phyloP scores from a whole-genome alignment of 2,329 filamentous ascomycete species.

The Calonectria multiphialidica region DNA sequence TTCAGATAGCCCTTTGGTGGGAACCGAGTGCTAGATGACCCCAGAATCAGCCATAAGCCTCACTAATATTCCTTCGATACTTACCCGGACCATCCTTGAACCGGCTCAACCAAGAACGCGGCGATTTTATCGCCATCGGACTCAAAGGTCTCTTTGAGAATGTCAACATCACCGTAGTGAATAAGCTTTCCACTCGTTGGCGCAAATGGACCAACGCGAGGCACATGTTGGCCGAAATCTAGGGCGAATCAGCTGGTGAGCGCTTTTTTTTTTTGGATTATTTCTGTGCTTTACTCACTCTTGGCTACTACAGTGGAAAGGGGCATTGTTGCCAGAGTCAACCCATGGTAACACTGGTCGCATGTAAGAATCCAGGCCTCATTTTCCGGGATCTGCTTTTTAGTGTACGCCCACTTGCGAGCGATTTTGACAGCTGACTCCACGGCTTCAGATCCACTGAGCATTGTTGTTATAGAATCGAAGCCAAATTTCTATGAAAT shows the following conservation, averaged over 20 bases:
- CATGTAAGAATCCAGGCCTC: conserved; percentile 17
- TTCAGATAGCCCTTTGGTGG: conserved; percentile 69
- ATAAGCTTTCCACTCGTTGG: conserved; percentile 23
- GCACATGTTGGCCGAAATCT: conserved; percentile 25
- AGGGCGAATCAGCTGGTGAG: not conserved
- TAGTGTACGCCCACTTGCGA: conserved; percentile 30
- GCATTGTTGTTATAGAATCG: conserved; percentile 22
- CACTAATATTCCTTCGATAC: not conserved
- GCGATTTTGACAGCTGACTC: conserved; percentile 29
- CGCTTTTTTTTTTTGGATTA: accelerated
- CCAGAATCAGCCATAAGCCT: too few relatives aligned
- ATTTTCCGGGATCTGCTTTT: conserved; percentile 18
- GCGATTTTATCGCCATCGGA: conserved; percentile 11
- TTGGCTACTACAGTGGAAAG: conserved; percentile 16
- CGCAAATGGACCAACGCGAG: conserved; percentile 18
- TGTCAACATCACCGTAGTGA: conserved; percentile 14
- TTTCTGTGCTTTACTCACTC: not conserved
- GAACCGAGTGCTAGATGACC: conserved; percentile 9
- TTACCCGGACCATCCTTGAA: conserved; percentile 73
- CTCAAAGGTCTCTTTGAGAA: conserved; percentile 13
- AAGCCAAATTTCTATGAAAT: conserved; percentile 20
- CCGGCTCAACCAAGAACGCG: conserved; percentile 62
- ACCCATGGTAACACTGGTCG: conserved; percentile 22
- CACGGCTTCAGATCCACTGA: conserved; percentile 15
- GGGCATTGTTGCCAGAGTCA: conserved; percentile 23